Percentiles rank a stretch among this genome's conserved stretches.
Evolutionary conservation across 192 early-diverging fungal genomes (phyloP).

Genomic region (Globomyces pollinis-pini): DNA sequence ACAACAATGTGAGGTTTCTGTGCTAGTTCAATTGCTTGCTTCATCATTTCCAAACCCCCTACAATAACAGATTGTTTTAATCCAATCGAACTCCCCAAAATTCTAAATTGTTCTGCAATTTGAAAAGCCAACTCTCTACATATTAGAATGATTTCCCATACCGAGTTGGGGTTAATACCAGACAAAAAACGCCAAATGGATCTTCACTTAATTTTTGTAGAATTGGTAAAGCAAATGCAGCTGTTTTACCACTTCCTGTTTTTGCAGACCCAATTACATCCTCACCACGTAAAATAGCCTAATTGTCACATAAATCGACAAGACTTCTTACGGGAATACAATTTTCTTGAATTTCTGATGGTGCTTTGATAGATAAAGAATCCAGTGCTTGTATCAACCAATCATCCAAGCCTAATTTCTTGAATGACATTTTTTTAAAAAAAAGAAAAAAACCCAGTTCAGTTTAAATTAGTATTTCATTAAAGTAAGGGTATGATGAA

Average conservation of each 20-base stretch:
- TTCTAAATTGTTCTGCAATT: constrained; percentile 95
- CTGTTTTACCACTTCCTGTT: constrained; percentile 96
- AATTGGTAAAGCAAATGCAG: constrained; percentile 96
- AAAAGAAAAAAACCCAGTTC: constrained; percentile 9
- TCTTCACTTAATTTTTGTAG: constrained; percentile 92
- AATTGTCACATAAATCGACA: too few relatives aligned
- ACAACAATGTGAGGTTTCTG: constrained; percentile 31
- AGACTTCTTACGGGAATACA: constrained; percentile 82
- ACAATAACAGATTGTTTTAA: constrained; percentile 81
- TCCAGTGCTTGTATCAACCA: constrained; percentile 78
- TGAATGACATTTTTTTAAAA: constrained; percentile 38
- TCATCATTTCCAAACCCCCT: constrained; percentile 94
- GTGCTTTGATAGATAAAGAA: constrained; percentile 71
- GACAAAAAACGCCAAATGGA: constrained; percentile 90
- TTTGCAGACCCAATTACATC: constrained; percentile 92
- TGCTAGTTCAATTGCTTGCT: constrained; percentile 75
- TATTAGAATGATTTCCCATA: too few relatives aligned
- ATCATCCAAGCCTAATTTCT: constrained; percentile 62
- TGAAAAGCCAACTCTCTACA: constrained; percentile 97
- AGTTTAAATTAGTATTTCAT: too few relatives aligned
- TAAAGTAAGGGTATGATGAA: background rate
- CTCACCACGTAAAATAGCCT: constrained; percentile 55
- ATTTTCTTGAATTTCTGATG: constrained; percentile 87
- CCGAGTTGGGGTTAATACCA: constrained; percentile 95
- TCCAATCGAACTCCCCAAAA: constrained; percentile 81